Percentiles rank a stretch among this genome's conserved stretches.
These are phyloP conservation scores for Raphanus raphanistrum DNA, from an alignment of 345 rosid genomes.

Conservation along the genomic window DNA sequence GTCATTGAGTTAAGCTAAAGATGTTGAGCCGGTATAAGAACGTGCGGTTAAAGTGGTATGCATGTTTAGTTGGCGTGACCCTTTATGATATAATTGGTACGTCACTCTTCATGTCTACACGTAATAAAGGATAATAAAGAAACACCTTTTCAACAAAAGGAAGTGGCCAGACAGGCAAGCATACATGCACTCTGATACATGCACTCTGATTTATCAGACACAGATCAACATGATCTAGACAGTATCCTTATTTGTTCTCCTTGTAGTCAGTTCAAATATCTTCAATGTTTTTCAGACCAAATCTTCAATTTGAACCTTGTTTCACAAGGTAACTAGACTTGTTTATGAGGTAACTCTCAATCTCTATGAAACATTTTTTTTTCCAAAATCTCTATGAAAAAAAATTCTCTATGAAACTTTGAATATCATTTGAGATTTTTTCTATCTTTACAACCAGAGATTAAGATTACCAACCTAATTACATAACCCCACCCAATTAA, in stretches of 20 bases:
- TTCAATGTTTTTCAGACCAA: background rate
- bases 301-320: background rate
- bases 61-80: background rate
- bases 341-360: background rate
- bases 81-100: background rate
- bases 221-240: constrained; percentile 23
- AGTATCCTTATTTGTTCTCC: constrained; percentile 18
- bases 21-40: constrained; percentile 17
- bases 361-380: background rate
- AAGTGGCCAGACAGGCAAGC: constrained; percentile 21
- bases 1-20: background rate
- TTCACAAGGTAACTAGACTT: background rate
- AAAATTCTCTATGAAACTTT: background rate
- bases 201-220: constrained; percentile 18
- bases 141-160: background rate
- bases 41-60: constrained; percentile 28
- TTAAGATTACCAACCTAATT: constrained; percentile 24
- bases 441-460: constrained; percentile 31
- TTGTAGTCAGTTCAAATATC: background rate
- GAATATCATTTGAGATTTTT: background rate
- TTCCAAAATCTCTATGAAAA: no score
- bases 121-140: constrained; percentile 2
- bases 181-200: constrained; percentile 13
- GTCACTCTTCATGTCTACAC: constrained; percentile 12
- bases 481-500: constrained; percentile 25